A percentile compares a stretch with the other conserved stretches of the same genome.
Evolutionary conservation across 345 rosid species (phyloP).

Genomic region (Camelina neglecta): DNA sequence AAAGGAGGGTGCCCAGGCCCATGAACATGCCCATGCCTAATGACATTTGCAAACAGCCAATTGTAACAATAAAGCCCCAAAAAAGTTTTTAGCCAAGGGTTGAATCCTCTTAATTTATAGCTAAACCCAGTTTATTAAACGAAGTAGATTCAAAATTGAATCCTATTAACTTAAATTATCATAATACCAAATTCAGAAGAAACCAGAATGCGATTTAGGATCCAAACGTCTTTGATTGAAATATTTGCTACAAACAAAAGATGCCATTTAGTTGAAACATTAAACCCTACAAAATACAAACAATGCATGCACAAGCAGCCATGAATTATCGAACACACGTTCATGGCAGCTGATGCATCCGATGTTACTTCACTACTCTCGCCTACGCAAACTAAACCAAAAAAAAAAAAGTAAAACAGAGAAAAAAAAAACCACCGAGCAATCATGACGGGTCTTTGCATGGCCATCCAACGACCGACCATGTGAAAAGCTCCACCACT

Average conservation of each 20-base stretch:
- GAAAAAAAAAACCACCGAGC: constrained; percentile 12
- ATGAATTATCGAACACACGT: constrained; percentile 16
- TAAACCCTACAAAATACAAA: constrained; percentile 23
- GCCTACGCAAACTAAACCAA: constrained; percentile 27
- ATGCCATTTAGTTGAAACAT: constrained; percentile 24
- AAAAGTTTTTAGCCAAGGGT: too few relatives aligned
- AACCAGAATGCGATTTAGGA: neutral
- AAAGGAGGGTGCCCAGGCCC: too few relatives aligned
- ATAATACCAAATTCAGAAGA: too few relatives aligned
- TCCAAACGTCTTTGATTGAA: constrained; percentile 5
- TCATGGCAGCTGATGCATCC: constrained; percentile 53
- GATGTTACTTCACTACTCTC: constrained; percentile 33
- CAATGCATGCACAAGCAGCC: constrained; percentile 52
- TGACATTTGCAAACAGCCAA: too few relatives aligned
- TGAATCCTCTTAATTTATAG: too few relatives aligned
- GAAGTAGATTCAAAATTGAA: too few relatives aligned
- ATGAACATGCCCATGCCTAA: too few relatives aligned
- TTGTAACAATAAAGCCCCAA: too few relatives aligned
- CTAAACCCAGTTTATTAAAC: too few relatives aligned
- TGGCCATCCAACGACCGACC: constrained; percentile 32
- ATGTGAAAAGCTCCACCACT: constrained; percentile 30
- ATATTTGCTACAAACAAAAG: constrained; percentile 18
- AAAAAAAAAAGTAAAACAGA: neutral
- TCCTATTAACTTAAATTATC: too few relatives aligned
- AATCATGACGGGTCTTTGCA: constrained; percentile 35